phyloP scores from a whole-genome alignment of 805 yeast species.

The Metschnikowia picachoensis region DNA sequence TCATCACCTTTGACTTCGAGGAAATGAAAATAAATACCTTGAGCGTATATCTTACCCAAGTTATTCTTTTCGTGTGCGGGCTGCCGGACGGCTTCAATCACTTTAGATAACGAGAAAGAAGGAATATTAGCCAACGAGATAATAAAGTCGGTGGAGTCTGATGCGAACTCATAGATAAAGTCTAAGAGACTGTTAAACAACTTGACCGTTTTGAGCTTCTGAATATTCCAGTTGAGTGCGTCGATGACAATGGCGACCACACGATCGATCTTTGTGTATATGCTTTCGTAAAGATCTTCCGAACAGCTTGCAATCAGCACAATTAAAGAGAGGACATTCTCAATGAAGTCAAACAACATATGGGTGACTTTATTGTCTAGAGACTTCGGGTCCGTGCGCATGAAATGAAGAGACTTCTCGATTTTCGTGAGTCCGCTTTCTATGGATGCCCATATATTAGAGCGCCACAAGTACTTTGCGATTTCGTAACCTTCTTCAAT shows the following conservation, averaged over 20 bases:
- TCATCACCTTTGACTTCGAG: constrained; percentile 28
- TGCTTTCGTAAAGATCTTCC: constrained; percentile 43
- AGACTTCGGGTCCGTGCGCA: constrained; percentile 24
- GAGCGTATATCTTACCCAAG: constrained; percentile 34
- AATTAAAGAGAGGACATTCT: constrained; percentile 65
- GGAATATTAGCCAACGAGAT: constrained; percentile 20
- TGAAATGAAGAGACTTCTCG: constrained; percentile 43
- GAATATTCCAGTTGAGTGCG: constrained; percentile 34
- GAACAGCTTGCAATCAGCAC: constrained; percentile 64
- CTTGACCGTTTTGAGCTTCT: constrained; percentile 32
- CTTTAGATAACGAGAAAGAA: constrained; percentile 16
- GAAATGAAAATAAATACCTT: constrained; percentile 42
- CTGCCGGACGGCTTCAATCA: constrained; percentile 18
- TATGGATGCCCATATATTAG: constrained; percentile 66
- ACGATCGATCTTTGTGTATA: constrained; percentile 43
- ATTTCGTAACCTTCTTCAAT: constrained; percentile 87
- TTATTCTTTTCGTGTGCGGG: constrained; percentile 19
- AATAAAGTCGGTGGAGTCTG: constrained; percentile 55
- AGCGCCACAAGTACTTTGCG: constrained; percentile 71
- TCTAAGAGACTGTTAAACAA: constrained; percentile 53
- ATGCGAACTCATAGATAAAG: constrained; percentile 55
- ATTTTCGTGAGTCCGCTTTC: constrained; percentile 50
- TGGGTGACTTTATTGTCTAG: constrained; percentile 24
- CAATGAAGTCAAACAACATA: constrained; percentile 61
- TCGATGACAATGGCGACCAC: constrained; percentile 36